Base-by-base conservation (phyloP, 2,329 filamentous ascomycete species). In the Coniella lustricola region DNA sequence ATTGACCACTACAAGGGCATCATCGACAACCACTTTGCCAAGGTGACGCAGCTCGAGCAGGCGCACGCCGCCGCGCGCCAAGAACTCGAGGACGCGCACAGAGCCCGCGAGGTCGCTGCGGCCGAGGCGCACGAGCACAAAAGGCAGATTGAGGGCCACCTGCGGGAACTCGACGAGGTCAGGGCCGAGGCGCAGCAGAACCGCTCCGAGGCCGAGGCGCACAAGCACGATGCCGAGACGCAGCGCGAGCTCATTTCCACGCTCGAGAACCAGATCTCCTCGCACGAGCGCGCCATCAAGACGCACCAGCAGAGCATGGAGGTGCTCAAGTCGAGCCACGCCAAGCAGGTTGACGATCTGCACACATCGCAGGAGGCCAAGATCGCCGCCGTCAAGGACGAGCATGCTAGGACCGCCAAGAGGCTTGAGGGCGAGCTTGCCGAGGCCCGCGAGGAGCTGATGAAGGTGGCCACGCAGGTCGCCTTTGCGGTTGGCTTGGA, bases 1-100 rank as follows among this genome's bases (percentile, higher is more conserved):
- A 84, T 96, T 46, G 82, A 90, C 44, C 82, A 89, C 61, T 90
- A 95, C 68, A 90, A 87, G 67, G 70, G 76, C 3, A 79, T 86
- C 33, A 84, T 94, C 57, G 76, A 77, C 54, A 75, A 72, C 55
- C 87, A 90, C 58, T 73, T 81, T 12, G 63, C 76, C 34, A 87
- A 83, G 58, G 82, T 95, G 25, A 74, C 81, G 3, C 79, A 86
- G 55, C 74, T 95, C 13, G 89, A 95, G 64, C 69, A 82, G 54
- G 79, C 84, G 3, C 85, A 94, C 61, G 65, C 76, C 29, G 74
- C 76, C 21, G 78, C 85, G 44, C 79, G 81, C 58, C 67, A 76
- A 40, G 78, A 91, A 58, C 74, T 94, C 10, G 79, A 87, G 34
- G 76, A 85, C 46, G 76, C 84, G 38, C 73, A 75, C 8, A 75